phyloP scores from a whole-genome alignment of 78 protist species.

The Guillardia theta region DNA sequence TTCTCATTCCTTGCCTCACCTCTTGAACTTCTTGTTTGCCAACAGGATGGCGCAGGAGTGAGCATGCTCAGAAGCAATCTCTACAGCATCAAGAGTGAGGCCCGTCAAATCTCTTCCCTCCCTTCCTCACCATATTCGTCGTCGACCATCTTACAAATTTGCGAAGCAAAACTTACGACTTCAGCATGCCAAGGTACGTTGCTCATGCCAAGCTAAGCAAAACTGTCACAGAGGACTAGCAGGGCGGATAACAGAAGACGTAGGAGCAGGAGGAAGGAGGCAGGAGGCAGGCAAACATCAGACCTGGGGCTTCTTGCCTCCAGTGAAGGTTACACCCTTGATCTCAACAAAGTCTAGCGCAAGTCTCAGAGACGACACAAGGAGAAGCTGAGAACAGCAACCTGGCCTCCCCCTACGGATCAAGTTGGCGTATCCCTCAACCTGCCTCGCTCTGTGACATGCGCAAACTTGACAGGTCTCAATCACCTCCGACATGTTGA shows the following conservation, averaged over 20 bases:
- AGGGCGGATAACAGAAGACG: too few species aligned
- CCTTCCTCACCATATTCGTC: too few species aligned
- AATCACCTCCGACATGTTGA: neutral
- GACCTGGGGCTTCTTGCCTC: neutral
- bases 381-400: too few species aligned
- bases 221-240: too few species aligned
- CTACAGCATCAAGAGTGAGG: too few species aligned
- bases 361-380: too few species aligned
- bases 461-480: neutral
- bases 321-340: conserved; percentile 80
- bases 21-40: conserved; percentile 43
- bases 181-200: conserved; percentile 69
- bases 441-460: too few species aligned
- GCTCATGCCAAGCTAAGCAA: conserved; percentile 58
- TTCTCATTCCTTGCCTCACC: too few species aligned
- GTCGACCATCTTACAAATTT: neutral
- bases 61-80: conserved; percentile 80
- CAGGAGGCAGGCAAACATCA: neutral
- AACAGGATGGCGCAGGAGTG: conserved; percentile 79
- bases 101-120: too few species aligned
- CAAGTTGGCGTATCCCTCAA: neutral
- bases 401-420: neutral
- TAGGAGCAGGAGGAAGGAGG: too few species aligned
- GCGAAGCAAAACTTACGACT: neutral
- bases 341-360: conserved; percentile 83